Evolutionary conservation across 495 filamentous ascomycete species (phyloP).

Genomic region (Trichoderma virens): DNA sequence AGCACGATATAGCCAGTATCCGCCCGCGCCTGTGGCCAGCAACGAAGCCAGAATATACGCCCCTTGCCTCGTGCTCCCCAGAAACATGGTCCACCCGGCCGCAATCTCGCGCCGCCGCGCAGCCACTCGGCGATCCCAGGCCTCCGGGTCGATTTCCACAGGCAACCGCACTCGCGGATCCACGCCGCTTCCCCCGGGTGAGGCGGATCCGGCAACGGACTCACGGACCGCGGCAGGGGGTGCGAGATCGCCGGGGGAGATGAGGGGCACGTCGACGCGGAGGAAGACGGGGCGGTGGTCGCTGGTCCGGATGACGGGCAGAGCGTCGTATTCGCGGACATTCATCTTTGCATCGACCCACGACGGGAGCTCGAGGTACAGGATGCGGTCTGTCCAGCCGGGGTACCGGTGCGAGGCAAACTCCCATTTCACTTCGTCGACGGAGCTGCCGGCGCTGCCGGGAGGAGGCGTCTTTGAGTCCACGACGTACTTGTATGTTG

Average conservation of each 20-base stretch:
- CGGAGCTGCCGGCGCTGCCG: constrained; percentile 13
- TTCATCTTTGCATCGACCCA: constrained; percentile 40
- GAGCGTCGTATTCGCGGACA: constrained; percentile 56
- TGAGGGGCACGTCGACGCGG: constrained; percentile 49
- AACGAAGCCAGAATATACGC: constrained; percentile 30
- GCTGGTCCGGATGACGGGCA: constrained; percentile 66
- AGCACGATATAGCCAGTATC: constrained; percentile 28
- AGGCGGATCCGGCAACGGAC: constrained; percentile 11
- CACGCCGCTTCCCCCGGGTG: neutral
- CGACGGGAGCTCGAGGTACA: constrained; percentile 60
- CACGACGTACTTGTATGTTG: constrained; percentile 74
- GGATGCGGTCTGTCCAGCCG: constrained; percentile 87
- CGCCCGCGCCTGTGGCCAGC: constrained; percentile 24
- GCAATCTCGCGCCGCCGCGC: constrained; percentile 33
- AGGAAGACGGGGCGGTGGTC: constrained; percentile 83
- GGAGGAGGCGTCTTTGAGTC: constrained; percentile 16
- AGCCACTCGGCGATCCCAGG: constrained; percentile 34
- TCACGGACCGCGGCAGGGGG: constrained; percentile 12
- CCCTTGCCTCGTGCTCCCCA: constrained; percentile 37
- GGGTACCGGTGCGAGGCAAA: constrained; percentile 81
- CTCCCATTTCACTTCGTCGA: constrained; percentile 49
- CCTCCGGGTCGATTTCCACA: constrained; percentile 32
- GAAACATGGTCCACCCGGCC: constrained; percentile 38
- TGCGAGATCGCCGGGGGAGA: constrained; percentile 23
- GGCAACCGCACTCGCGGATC: constrained; percentile 33